Evolutionary conservation across 2,329 filamentous ascomycete species (phyloP).

Genomic region (Colletotrichum siamense): DNA sequence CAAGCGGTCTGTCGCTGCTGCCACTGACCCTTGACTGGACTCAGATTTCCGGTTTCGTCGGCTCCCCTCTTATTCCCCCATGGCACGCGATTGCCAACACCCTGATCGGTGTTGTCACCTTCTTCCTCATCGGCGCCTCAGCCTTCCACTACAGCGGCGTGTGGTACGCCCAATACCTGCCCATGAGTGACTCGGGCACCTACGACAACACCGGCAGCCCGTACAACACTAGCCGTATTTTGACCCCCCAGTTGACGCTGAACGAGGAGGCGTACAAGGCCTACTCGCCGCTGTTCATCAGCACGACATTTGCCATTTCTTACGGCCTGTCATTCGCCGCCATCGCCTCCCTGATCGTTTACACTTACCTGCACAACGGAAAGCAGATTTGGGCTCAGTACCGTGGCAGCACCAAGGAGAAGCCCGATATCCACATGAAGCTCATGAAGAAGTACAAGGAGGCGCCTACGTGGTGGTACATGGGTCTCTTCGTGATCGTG

Average conservation of each 20-base stretch:
- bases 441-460: conserved; percentile 68
- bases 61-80: conserved; percentile 72
- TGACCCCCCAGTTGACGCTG: conserved; percentile 66
- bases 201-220: conserved; percentile 72
- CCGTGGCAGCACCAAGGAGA: conserved; percentile 62
- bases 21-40: conserved; percentile 82
- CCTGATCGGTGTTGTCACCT: conserved; percentile 68
- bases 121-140: conserved; percentile 66
- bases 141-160: conserved; percentile 69
- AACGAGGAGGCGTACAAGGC: conserved; percentile 67
- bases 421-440: conserved; percentile 69
- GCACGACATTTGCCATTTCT: conserved; percentile 72
- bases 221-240: conserved; percentile 70
- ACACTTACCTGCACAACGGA: conserved; percentile 71
- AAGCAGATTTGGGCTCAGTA: conserved; percentile 70
- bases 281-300: conserved; percentile 74
- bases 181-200: conserved; percentile 72
- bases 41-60: conserved; percentile 71
- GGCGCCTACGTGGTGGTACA: conserved; percentile 70
- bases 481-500: conserved; percentile 60
- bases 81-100: conserved; percentile 80
- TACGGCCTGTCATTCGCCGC: conserved; percentile 78
- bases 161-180: conserved; percentile 70
- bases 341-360: conserved; percentile 71
- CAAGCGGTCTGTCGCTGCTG: conserved; percentile 69